Evolutionary conservation across 1,284 basidiomycete genomes (phyloP).

Genomic region (Phellinidium pouzarii): DNA sequence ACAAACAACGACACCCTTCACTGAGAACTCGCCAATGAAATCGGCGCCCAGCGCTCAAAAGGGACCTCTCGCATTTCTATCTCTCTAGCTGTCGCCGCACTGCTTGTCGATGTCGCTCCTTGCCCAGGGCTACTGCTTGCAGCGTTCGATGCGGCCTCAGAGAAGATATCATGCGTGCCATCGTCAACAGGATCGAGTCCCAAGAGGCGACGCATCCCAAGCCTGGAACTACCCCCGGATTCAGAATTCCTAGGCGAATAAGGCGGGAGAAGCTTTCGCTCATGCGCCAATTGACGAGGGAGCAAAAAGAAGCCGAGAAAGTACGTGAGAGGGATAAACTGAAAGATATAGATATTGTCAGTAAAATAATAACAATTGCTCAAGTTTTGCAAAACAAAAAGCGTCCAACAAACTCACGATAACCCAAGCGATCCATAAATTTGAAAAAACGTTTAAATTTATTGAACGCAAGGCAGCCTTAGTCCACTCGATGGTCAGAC

Average conservation of each 20-base stretch:
- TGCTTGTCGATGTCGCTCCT: not conserved
- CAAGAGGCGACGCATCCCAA: constrained; percentile 16
- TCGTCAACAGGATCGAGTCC: constrained; percentile 16
- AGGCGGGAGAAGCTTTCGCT: constrained; percentile 25
- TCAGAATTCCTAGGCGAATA: constrained; percentile 4
- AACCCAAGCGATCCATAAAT: constrained; percentile 37
- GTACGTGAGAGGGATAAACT: constrained; percentile 41
- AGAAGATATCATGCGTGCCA: constrained; percentile 19
- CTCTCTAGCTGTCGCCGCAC: not conserved
- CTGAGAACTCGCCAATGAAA: constrained; percentile 8
- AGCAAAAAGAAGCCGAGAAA: constrained; percentile 40
- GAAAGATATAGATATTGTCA: too few species aligned
- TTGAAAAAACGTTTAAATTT: constrained; percentile 31
- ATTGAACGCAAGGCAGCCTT: constrained; percentile 30
- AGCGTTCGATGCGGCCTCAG: constrained; percentile 1
- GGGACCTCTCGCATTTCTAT: constrained; percentile 18
- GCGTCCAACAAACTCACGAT: constrained; percentile 30
- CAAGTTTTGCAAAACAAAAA: not conserved
- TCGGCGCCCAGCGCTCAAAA: constrained; percentile 9
- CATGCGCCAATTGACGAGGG: constrained; percentile 41
- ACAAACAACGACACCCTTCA: not conserved
- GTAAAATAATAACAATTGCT: too few species aligned
- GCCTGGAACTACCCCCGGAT: not conserved
- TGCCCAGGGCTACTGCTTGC: not conserved
- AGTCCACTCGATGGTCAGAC: constrained; percentile 37